Evolutionary conservation across 345 rosid species (phyloP), one percentile per base, ranked within the genome.

Genomic region (Nephelium lappaceum): DNA sequence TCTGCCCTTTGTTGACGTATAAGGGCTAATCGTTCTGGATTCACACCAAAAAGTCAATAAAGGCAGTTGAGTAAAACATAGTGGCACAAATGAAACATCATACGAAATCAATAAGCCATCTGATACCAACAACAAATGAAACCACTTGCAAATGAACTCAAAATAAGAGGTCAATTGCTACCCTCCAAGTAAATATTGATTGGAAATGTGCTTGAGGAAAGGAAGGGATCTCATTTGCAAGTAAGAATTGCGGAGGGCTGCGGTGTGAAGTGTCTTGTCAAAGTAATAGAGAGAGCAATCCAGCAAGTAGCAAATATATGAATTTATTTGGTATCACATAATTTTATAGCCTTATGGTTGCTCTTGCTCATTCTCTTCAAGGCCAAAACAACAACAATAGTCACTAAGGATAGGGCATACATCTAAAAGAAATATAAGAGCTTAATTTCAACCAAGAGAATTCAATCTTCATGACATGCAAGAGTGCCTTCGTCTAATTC

Each of bases 1-100:
- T 89, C 93, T 39, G 84, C 95, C 78, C 95, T 85, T 81, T 89
- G 90, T 72, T 91, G 90, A 11, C 93, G 92, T 38, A 91, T 87
- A 47, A 88, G 89, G 71, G 85, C 85, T 71, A 89, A 73, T 5
- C 93, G 93, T 60, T 91, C 95, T 91, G 86, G 67, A 79, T 31
- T 18, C 21, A 11, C 36, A 72, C 76, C 53, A 68, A 38, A 5
- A 10, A 62, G 58, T 24, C 23, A 23, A 71, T 24, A 19, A 75
- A 5, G 18, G 4, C 61, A 10, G 43, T 7, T 51, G 21, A 5
- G 49, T 60, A 23, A 23, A 67, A 58, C 38, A 9, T 2, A 8
- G 0, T 21, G n/a, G 55, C 21, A 36, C 4, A 11, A 43, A 31
- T 21, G 27, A 60, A 63, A 19, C 2, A 51, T 10, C 15, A 14